Base-by-base conservation (phyloP, 2,329 filamentous ascomycete species). In the Diaporthe nobilis region DNA sequence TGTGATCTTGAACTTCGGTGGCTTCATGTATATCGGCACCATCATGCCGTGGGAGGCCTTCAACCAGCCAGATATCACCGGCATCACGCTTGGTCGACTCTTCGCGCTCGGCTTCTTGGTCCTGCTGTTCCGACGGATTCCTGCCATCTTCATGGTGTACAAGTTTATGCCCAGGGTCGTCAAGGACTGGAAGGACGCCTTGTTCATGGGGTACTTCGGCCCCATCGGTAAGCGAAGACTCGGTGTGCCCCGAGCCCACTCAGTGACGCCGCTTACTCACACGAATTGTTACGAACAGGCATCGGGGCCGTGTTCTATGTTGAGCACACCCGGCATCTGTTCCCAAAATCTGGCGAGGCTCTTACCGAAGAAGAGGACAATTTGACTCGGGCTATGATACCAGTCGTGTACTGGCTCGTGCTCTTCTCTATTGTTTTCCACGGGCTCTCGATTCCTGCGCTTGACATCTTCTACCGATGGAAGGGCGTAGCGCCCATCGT, bases 131-230 rank as follows among this genome's bases (percentile, higher is more conserved):
- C 53, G 53, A 57, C 53, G 53, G 13, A 57, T 57, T 31, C 53
- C 53, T 34, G 53, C 53, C 22, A 57, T 57, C 2, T 57, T 57
- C 28, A 57, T 57, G 25, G 53, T 57, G 6, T 57, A 57, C 53
- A 57, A 57, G 28, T 57, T 57, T 25, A 57, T 57, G 53, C 53
- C 53, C 25, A 57, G 31, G 25, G 53, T 57, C 31, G 53, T 57
- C 53, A 57, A 57, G 5, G 53, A 57, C 9, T 57, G 53, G 53
- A 57, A 57, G 6, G 53, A 34, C 13, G 53, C 53, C 17, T 31
- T 57, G 13, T 57, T 57, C 8, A 57, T 57, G 53, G 53, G 53
- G 9, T 57, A 57, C 28, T 57, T 57, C 10, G 53, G 53, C 4
- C 53, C 53, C 1, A 57, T 57, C 6, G 53, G 53, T 57, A 31